These are phyloP conservation scores for Canavalia gladiata DNA, from an alignment of 306 rosid species.

Conservation along the genomic window DNA sequence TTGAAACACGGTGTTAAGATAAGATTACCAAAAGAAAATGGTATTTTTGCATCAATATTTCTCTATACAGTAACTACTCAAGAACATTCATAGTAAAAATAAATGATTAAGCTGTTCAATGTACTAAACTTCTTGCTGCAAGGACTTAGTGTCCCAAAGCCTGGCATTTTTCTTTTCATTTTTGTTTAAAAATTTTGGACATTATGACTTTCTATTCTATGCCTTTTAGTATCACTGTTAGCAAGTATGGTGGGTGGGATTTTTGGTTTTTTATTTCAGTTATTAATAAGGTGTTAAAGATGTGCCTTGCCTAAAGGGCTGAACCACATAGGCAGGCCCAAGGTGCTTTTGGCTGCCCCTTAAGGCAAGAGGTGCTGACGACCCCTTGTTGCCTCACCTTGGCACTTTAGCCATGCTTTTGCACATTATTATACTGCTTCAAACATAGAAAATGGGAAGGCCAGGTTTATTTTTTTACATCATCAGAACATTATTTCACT, in stretches of 20 bases:
- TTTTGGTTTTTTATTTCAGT: no score
- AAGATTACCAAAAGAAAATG: neutral
- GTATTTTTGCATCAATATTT: neutral
- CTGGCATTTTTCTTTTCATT: no score
- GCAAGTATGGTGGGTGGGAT: no score
- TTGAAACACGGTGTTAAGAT: neutral
- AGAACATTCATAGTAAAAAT: neutral
- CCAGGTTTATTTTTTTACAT: neutral
- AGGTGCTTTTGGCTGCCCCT: conserved; percentile 10
- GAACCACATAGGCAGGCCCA: neutral
- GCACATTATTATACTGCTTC: conserved; percentile 7
- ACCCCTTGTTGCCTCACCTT: neutral
- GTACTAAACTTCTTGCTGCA: conserved; percentile 4
- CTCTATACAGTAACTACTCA: neutral
- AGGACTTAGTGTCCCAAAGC: neutral
- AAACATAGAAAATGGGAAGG: neutral
- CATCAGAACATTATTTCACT: conserved; percentile 21
- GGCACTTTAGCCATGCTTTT: neutral
- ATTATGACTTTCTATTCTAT: no score
- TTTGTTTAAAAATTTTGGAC: no score
- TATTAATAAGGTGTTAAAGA: neutral
- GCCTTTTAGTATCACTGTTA: no score
- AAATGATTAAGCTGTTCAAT: neutral
- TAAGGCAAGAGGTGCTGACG: neutral
- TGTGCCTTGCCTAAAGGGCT: neutral